Evolutionary conservation across 139 green algal species (phyloP).

Genomic region (Haematococcus lacustris): DNA sequence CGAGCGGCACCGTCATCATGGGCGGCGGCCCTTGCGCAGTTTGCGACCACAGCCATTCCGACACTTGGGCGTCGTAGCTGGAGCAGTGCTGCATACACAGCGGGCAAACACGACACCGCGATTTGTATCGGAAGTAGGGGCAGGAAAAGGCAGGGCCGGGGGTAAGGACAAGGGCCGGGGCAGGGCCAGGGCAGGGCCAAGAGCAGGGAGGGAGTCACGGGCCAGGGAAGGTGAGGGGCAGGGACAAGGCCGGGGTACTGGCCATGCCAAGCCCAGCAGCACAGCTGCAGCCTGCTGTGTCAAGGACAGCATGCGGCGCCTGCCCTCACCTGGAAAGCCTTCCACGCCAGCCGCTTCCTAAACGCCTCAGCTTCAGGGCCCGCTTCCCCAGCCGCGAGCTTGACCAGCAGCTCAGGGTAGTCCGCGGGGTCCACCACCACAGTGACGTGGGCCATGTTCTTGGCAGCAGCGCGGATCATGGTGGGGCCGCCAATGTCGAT

Average conservation of each 20-base stretch:
- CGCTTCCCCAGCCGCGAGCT: conserved; percentile 28
- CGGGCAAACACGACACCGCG: neutral
- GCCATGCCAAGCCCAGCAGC: no score
- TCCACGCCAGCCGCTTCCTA: conserved; percentile 86
- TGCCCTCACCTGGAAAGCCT: conserved; percentile 89
- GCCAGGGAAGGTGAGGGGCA: no score
- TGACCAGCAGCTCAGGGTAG: conserved; percentile 70
- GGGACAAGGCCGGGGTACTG: no score
- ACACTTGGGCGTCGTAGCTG: conserved; percentile 80
- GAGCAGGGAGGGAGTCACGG: no score
- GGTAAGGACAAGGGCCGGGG: no score
- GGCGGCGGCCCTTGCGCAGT: conserved; percentile 45
- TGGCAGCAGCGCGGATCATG: conserved; percentile 94
- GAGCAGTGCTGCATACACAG: conserved; percentile 73
- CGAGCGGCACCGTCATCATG: conserved; percentile 79
- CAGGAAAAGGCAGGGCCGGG: no score
- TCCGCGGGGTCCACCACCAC: conserved; percentile 81
- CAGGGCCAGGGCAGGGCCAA: no score
- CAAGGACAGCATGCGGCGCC: no score
- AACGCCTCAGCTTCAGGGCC: conserved; percentile 36
- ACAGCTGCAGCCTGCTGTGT: no score
- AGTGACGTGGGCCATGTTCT: conserved; percentile 76
- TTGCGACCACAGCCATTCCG: conserved; percentile 92
- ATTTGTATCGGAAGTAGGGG: no score
- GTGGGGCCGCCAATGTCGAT: conserved; percentile 98